A percentile compares a stretch with the other conserved stretches of the same genome.
phyloP scores from a whole-genome alignment of 768 basidiomycete genomes.

The Hortiboletus flavorubellus region DNA sequence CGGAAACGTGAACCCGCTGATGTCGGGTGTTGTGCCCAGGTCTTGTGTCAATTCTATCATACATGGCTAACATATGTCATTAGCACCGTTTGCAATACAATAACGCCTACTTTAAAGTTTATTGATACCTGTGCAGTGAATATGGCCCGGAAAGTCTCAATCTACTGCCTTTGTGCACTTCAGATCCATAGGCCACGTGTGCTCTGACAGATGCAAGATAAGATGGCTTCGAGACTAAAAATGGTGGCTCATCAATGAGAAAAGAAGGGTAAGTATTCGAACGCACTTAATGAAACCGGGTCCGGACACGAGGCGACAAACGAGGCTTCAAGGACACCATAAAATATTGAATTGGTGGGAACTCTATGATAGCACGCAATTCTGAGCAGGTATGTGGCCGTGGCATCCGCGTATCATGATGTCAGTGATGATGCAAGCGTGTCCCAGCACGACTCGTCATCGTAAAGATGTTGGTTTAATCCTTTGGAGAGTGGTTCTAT shows the following conservation, averaged over 20 bases:
- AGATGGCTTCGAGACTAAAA: background rate
- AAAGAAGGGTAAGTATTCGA: background rate
- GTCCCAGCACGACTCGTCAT: background rate
- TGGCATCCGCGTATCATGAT: background rate
- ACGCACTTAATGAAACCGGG: background rate
- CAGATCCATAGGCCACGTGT: background rate
- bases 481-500: background rate
- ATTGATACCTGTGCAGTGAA: too few relatives aligned
- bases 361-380: background rate
- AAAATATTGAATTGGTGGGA: background rate
- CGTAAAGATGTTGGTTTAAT: background rate
- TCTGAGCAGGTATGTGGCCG: background rate
- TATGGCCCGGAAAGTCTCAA: background rate
- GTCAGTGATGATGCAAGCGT: background rate
- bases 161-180: too few relatives aligned
- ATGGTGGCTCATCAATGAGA: background rate
- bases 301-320: constrained; percentile 10
- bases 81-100: too few relatives aligned
- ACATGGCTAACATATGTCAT: background rate
- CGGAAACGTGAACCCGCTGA: background rate
- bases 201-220: background rate
- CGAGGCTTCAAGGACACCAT: constrained; percentile 13
- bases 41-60: too few relatives aligned
- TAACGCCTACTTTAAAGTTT: too few relatives aligned
- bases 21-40: background rate